Conservation (phyloP, 108 stramenopile species). For the Pseudonitzschia delicatissima region DNA sequence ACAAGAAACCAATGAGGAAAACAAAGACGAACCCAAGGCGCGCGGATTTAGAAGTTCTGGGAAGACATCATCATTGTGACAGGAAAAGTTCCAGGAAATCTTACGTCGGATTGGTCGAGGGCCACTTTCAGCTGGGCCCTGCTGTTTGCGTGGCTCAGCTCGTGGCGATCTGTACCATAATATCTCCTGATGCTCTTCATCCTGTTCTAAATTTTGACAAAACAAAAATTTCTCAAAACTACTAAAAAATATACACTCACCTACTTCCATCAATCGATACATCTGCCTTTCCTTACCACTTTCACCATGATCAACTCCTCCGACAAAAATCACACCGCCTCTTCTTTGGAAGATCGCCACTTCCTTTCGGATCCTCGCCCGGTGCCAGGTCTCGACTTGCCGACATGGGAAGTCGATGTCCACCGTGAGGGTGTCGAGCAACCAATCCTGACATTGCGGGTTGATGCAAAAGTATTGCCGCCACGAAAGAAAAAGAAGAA, state of each 20-base stretch:
- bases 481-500: constrained; percentile 61
- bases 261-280: background rate
- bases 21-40: no score
- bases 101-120: no score
- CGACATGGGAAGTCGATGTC: constrained; percentile 76
- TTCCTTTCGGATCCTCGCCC: constrained; percentile 66
- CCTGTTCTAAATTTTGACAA: no score
- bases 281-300: background rate
- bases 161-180: no score
- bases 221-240: background rate
- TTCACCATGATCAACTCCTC: background rate
- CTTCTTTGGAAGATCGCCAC: constrained; percentile 66
- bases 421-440: constrained; percentile 59
- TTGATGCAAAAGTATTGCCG: constrained; percentile 54
- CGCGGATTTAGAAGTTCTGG: no score
- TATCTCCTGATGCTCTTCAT: no score
- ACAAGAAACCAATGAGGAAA: no score
- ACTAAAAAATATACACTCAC: no score
- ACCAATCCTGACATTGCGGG: constrained; percentile 53
- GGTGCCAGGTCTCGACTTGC: constrained; percentile 20
- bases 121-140: no score
- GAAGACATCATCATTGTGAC: no score
- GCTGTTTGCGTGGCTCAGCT: no score
- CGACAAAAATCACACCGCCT: background rate
- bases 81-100: no score